phyloP scores from a whole-genome alignment of 441 rosid species.

The Omphalea diandra region DNA sequence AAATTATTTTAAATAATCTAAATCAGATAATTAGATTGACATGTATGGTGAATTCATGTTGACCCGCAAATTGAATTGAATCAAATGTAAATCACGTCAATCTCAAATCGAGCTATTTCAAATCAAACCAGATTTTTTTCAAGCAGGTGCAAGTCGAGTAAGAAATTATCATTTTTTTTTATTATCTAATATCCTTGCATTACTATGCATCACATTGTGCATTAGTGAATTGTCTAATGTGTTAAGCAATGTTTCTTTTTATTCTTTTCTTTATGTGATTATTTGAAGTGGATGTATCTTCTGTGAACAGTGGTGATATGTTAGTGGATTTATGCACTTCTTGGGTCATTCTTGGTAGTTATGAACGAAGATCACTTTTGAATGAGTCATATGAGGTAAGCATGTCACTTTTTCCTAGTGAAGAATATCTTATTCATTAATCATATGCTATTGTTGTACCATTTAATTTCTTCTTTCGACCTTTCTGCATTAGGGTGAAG shows the following conservation, averaged over 20 bases:
- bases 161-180: background rate
- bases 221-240: background rate
- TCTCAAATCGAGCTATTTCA: too few relatives aligned
- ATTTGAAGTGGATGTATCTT: conserved; percentile 10
- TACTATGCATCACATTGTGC: background rate
- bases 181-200: background rate
- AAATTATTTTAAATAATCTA: too few relatives aligned
- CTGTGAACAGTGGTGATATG: conserved; percentile 60
- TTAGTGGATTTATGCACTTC: conserved; percentile 54
- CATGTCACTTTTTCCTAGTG: background rate
- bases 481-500: background rate
- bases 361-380: conserved; percentile 60
- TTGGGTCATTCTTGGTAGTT: conserved; percentile 71
- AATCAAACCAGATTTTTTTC: too few relatives aligned
- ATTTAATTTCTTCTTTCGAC: background rate
- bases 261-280: background rate
- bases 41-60: too few relatives aligned
- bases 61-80: too few relatives aligned
- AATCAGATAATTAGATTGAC: too few relatives aligned
- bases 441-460: background rate
- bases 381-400: conserved; percentile 56
- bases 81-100: too few relatives aligned
- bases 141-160: too few relatives aligned
- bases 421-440: background rate
- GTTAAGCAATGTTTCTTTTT: background rate